Evolutionary conservation across 1,284 basidiomycete species (phyloP).

Genomic region (Inonotus obliquus): DNA sequence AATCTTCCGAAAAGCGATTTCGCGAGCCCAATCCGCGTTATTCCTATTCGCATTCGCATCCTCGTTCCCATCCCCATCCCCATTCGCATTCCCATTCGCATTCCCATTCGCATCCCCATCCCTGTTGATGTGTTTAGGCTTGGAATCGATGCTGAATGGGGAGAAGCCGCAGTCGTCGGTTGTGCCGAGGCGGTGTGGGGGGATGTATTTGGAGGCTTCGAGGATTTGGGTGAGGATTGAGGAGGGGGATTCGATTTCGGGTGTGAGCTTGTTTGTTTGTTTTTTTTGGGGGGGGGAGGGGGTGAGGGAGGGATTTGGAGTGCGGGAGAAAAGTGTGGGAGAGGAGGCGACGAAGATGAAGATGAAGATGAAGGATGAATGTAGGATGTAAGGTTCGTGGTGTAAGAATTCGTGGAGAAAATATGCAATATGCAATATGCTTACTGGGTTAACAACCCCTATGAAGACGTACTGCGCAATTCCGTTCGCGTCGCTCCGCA

Average conservation of each 20-base stretch:
- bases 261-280: constrained; percentile 13
- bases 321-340: too few species aligned
- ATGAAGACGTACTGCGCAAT: constrained; percentile 21
- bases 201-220: constrained; percentile 22
- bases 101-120: too few species aligned
- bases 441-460: constrained; percentile 21
- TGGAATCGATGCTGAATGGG: constrained; percentile 23
- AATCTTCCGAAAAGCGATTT: constrained; percentile 24
- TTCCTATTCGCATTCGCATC: too few species aligned
- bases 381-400: not conserved
- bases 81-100: too few species aligned
- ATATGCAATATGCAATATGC: not conserved
- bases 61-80: too few species aligned
- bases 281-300: too few species aligned
- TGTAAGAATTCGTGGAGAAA: not conserved
- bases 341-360: too few species aligned
- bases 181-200: constrained; percentile 22
- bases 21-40: constrained; percentile 22
- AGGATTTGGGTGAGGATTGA: constrained; percentile 19
- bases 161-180: constrained; percentile 26
- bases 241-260: constrained; percentile 22
- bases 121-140: constrained; percentile 22
- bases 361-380: not conserved
- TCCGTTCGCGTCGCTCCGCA: not conserved
- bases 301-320: too few species aligned